Conservation (phyloP, 768 basidiomycete genomes). For the Mycena indigotica region DNA sequence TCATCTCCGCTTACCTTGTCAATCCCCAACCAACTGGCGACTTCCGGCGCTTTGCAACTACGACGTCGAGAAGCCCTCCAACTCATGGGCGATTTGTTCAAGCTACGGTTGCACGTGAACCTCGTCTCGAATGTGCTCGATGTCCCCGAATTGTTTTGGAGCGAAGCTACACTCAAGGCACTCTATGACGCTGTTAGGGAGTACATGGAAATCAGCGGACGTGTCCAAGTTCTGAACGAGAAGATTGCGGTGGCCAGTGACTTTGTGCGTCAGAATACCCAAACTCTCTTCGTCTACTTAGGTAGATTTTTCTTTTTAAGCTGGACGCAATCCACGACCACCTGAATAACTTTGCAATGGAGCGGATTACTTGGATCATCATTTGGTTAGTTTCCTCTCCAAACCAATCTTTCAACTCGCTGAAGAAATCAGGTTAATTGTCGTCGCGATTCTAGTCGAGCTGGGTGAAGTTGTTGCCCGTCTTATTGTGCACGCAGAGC, state of each 20-base stretch:
- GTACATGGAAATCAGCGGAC: conserved; percentile 87
- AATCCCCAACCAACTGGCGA: conserved; percentile 82
- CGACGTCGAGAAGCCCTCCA: conserved; percentile 82
- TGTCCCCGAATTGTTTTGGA: conserved; percentile 94
- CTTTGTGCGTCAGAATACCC: conserved; percentile 83
- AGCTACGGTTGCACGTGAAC: conserved; percentile 85
- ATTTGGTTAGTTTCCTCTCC: conserved; percentile 43
- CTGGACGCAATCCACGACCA: conserved; percentile 93
- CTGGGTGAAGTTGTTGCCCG: conserved; percentile 83
- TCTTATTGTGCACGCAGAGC: conserved; percentile 62
- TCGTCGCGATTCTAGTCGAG: conserved; percentile 88
- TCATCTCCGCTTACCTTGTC: conserved; percentile 74
- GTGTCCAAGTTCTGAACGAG: conserved; percentile 87
- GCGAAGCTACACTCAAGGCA: conserved; percentile 84
- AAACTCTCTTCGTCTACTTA: no score
- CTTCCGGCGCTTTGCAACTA: conserved; percentile 73
- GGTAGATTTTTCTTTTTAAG: no score
- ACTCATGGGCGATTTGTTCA: conserved; percentile 85
- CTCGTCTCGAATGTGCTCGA: conserved; percentile 92
- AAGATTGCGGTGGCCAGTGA: conserved; percentile 85
- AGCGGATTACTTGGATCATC: conserved; percentile 72
- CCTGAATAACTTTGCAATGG: conserved; percentile 86
- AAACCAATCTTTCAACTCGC: conserved; percentile 17
- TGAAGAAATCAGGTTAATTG: conserved; percentile 69
- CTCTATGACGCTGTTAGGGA: conserved; percentile 92